phyloP scores from a whole-genome alignment of 768 basidiomycete genomes.

The Cubamyces sp. region DNA sequence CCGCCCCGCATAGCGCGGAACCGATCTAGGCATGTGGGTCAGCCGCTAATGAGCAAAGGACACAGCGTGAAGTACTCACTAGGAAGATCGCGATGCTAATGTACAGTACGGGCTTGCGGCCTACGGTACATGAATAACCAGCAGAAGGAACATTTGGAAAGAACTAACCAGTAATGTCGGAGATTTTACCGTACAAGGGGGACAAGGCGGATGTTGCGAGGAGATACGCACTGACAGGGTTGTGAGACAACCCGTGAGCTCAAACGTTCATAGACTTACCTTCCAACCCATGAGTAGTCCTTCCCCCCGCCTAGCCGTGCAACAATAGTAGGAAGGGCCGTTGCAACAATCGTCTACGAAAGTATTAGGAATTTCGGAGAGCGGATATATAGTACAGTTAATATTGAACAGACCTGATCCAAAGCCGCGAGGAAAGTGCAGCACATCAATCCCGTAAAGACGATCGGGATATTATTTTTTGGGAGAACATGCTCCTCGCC shows the following conservation, averaged over 20 bases:
- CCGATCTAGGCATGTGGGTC: slow-evolving; percentile 52
- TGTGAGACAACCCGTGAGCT: background rate
- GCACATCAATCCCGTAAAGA: slow-evolving; percentile 50
- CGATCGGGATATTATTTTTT: slow-evolving; percentile 45
- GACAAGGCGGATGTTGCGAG: slow-evolving; percentile 68
- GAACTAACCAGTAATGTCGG: slow-evolving; percentile 52
- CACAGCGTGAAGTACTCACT: slow-evolving; percentile 40
- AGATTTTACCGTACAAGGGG: slow-evolving; percentile 80
- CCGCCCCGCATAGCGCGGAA: slow-evolving; percentile 81
- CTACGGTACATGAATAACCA: slow-evolving; percentile 33
- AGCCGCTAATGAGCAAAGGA: background rate
- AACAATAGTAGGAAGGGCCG: slow-evolving; percentile 55
- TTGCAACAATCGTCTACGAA: slow-evolving; percentile 48
- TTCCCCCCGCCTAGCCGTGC: slow-evolving; percentile 47
- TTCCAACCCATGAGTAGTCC: slow-evolving; percentile 56
- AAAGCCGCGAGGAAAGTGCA: slow-evolving; percentile 50
- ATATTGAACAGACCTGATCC: slow-evolving; percentile 40
- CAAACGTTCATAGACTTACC: slow-evolving; percentile 31
- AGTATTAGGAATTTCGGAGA: too few species aligned
- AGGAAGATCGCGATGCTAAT: slow-evolving; percentile 68
- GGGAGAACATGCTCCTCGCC: slow-evolving; percentile 47
- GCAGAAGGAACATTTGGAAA: slow-evolving; percentile 31
- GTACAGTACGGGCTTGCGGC: slow-evolving; percentile 75
- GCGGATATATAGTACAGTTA: too few species aligned
- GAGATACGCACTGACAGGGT: slow-evolving; percentile 63